phyloP scores from a whole-genome alignment of 345 rosid genomes.

The Passiflora organensis region DNA sequence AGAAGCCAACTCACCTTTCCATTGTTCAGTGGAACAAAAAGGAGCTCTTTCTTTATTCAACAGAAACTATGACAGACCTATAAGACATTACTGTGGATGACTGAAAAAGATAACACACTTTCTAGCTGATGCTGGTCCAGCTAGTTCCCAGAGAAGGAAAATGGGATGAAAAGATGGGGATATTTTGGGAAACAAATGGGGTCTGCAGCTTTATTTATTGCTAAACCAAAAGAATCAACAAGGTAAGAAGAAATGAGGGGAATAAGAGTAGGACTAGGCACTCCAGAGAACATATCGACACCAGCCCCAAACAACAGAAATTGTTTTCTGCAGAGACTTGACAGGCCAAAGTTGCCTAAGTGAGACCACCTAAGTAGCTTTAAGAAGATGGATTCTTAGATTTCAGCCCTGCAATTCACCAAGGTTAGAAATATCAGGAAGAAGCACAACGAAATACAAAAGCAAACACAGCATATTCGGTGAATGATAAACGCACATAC shows the following conservation, averaged over 20 bases:
- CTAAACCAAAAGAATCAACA: conserved; percentile 36
- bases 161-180: conserved; percentile 25
- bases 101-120: conserved; percentile 15
- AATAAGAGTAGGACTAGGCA: conserved; percentile 23
- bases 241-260: conserved; percentile 24
- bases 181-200: conserved; percentile 32
- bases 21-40: conserved; percentile 37
- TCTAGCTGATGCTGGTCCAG: conserved; percentile 32
- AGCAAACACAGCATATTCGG: no score
- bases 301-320: conserved; percentile 30
- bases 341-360: conserved; percentile 27
- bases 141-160: conserved; percentile 23
- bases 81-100: conserved; percentile 39
- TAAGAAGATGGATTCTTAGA: conserved; percentile 27
- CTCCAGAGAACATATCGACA: conserved; percentile 36
- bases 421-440: conserved; percentile 12
- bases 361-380: conserved; percentile 33
- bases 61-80: conserved; percentile 21
- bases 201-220: conserved; percentile 49
- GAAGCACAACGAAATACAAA: no score
- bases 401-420: conserved; percentile 49
- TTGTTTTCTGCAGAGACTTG: conserved; percentile 22
- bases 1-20: conserved; percentile 64
- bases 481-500: no score
- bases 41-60: conserved; percentile 48